Conservation (phyloP, 495 filamentous ascomycete genomes). For the Talaromyces adpressus region DNA sequence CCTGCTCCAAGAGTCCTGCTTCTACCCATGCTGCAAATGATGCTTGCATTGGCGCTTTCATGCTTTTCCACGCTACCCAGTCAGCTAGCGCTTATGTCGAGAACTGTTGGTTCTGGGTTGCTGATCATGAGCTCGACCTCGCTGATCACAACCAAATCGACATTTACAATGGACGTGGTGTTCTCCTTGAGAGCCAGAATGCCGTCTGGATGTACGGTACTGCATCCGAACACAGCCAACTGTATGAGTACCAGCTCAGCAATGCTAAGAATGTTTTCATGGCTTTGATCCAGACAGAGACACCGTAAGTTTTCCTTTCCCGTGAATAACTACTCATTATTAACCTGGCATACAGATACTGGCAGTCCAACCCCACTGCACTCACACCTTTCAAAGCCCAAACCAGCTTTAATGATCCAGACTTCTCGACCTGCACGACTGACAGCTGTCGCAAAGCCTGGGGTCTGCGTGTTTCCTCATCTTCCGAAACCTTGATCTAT, state of each 20-base stretch:
- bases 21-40: slow-evolving; percentile 39
- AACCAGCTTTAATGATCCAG: slow-evolving; percentile 62
- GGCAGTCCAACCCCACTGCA: slow-evolving; percentile 76
- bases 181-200: slow-evolving; percentile 61
- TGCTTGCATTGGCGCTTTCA: slow-evolving; percentile 68
- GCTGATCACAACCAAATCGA: slow-evolving; percentile 74
- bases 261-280: slow-evolving; percentile 79
- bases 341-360: slow-evolving; percentile 43
- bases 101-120: slow-evolving; percentile 93
- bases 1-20: slow-evolving; percentile 64
- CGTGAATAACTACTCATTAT: background rate
- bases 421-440: slow-evolving; percentile 57
- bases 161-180: slow-evolving; percentile 84
- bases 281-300: slow-evolving; percentile 84
- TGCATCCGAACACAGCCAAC: slow-evolving; percentile 76
- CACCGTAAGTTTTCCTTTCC: slow-evolving; percentile 38
- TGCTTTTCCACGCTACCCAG: slow-evolving; percentile 72
- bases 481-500: slow-evolving; percentile 61
- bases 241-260: slow-evolving; percentile 85
- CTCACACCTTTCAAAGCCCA: slow-evolving; percentile 60
- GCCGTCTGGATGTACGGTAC: slow-evolving; percentile 66
- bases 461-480: slow-evolving; percentile 73
- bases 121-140: slow-evolving; percentile 86
- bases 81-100: slow-evolving; percentile 73
- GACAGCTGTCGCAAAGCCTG: slow-evolving; percentile 70